Base-by-base conservation (phyloP, 352 stramenopile species). In the Globisporangium rhizosaccharum region DNA sequence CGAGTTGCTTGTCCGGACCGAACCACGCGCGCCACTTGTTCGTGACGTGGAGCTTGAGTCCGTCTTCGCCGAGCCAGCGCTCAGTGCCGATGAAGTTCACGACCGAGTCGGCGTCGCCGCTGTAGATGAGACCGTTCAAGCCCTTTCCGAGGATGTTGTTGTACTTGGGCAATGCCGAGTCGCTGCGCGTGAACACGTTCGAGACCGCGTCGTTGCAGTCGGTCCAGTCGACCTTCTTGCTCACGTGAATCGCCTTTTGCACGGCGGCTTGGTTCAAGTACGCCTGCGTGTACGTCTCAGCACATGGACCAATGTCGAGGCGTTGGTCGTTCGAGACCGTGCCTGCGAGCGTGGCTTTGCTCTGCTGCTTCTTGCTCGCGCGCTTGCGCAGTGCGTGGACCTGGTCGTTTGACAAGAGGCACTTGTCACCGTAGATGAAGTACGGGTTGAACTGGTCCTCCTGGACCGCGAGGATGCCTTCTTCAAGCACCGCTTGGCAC, bases 1-100 rank as follows among this genome's bases (percentile, higher is more conserved):
- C 90, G 61, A 97, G 75, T 66, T 97, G 90, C 58, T 72, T 57
- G 65, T 90, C 82, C 0, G 80, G 78, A 20, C 80, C 80, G 51
- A 89, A 89, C 82, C 82, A 92, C 15, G 82, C 76, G 36, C 60
- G 60, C 82, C 82, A 92, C 55, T 83, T 83, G 49, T 76, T 71
- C 0, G 64, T 76, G 45, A 89, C 72, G 51, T 68, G 68, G 49
- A 92, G 67, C 62, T 90, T 89, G 39, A 92, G 71, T 2, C 79
- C 79, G 47, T 90, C 57, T 25, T 76, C 72, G n/a, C 79, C 76
- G 47, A 91, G 86, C 82, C 82, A 91, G 51, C 82, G 80, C 64
- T 92, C 76, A 37, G 98, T 99, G 49, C 82, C 80, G 47, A 92
- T 88, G 47, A 92, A 92, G 61, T 92, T 92, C 44, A 90, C 80